Evolutionary conservation across 2,329 filamentous ascomycete genomes (phyloP), one percentile per base, ranked within the genome.

Genomic region (Didymella arachidicola): DNA sequence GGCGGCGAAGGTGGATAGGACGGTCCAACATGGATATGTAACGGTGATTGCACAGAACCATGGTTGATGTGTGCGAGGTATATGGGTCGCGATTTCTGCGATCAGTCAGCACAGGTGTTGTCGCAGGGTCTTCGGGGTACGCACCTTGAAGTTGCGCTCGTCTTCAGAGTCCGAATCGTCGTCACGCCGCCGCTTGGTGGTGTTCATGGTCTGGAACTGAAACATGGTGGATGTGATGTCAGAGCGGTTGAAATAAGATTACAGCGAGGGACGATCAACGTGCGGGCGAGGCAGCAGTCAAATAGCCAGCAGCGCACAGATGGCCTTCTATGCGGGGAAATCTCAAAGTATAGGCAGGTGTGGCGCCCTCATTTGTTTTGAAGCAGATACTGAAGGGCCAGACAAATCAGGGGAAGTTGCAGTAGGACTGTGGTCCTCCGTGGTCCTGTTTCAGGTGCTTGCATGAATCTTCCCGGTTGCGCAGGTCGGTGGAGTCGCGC

Each of bases 161-260:
- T 74, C 70, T 4, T 73, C 74, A 19, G 63, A 68, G 48, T 75
- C 72, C 7, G 69, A 72, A 50, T 75, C 73, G 59, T 73, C 71
- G 26, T 74, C 74, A 50, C 74, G 65, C 14, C 64, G 62, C 34
- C 74, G 72, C 64, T 77, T 75, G 53, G 65, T 63, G 53, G 54
- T 43, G 41, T 27, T 60, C 66, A 67, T 68, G 38, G 63, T 61
- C 11, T 73, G 70, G 61, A 72, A 73, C 57, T 69, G 60, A 50
- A 75, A 68, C 73, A 76, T 77, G 48, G 29, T 60, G 58, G 44
- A 26, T 54, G 46, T 56, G 39, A 59, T 54, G 50, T 59, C 56
- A 50, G 45, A 54, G 46, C 50, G 45, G 41, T 8, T 49, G 45
- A 47, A 25, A 34, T 50, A n/a, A 32, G 48, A 34, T 44, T 62